Base-by-base conservation (phyloP, 768 basidiomycete genomes). In the Naganishia antarctica region DNA sequence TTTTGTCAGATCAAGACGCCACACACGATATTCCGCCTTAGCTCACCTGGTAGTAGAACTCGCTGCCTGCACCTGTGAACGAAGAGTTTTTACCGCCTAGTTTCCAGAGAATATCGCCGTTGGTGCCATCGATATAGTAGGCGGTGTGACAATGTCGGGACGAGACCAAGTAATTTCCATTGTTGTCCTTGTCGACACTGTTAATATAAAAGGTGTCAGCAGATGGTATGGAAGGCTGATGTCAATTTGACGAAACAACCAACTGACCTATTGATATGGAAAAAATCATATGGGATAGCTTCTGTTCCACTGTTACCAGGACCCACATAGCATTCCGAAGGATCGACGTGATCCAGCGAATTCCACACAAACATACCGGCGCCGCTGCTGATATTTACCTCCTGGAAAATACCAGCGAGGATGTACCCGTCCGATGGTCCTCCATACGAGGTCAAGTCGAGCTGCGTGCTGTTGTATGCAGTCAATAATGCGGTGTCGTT, bases 191-290 rank as follows among this genome's bases (percentile, higher is more conserved):
- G 26, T 71, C 43, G 23, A n/a, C n/a, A n/a, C n/a, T n/a, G n/a
- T n/a, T n/a, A n/a, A n/a, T n/a, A n/a, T n/a, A n/a, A n/a, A n/a
- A n/a, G n/a, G n/a, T n/a, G n/a, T n/a, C n/a, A n/a, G n/a, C n/a
- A n/a, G n/a, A n/a, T n/a, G n/a, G n/a, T n/a, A n/a, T n/a, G n/a
- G n/a, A n/a, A n/a, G n/a, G n/a, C n/a, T n/a, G n/a, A n/a, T n/a
- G n/a, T n/a, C n/a, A n/a, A n/a, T n/a, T n/a, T n/a, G n/a, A n/a
- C n/a, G n/a, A n/a, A n/a, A n/a, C n/a, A n/a, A n/a, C n/a, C n/a
- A n/a, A n/a, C n/a, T n/a, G n/a, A n/a, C n/a, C 71, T 68, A 65
- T 75, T 75, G 64, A 75, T 69, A 61, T 75, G 74, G 49, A 72
- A 72, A 28, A 60, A 70, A 46, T 70, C 69, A 59, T 50, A 68